Evolutionary conservation across 1,139 yeast species (phyloP).

Genomic region (Arxiozyma slooffiae): DNA sequence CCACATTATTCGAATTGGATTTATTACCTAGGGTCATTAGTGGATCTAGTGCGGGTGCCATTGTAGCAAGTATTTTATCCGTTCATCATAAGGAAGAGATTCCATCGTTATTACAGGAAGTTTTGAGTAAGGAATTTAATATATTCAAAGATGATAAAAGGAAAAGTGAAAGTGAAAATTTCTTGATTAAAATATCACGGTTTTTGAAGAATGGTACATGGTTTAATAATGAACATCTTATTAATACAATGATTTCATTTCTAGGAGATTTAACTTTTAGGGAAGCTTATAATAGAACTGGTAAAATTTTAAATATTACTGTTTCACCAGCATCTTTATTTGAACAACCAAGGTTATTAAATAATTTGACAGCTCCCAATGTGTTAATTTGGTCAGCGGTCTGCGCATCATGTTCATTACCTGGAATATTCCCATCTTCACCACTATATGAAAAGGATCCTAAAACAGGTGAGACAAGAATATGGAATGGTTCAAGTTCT

Average conservation of each 20-base stretch:
- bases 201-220: constrained; percentile 57
- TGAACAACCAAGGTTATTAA: constrained; percentile 74
- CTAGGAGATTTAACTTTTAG: constrained; percentile 88
- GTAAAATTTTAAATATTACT: constrained; percentile 74
- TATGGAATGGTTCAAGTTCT: constrained; percentile 70
- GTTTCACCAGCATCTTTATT: constrained; percentile 79
- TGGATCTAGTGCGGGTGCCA: constrained; percentile 98
- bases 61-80: constrained; percentile 80
- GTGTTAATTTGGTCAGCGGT: constrained; percentile 95
- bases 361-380: constrained; percentile 89
- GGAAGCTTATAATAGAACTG: constrained; percentile 85
- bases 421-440: constrained; percentile 81
- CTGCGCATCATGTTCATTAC: constrained; percentile 91
- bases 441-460: constrained; percentile 78
- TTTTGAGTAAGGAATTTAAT: constrained; percentile 52
- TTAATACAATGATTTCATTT: constrained; percentile 62
- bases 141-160: constrained; percentile 55
- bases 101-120: constrained; percentile 41
- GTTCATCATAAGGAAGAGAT: constrained; percentile 73
- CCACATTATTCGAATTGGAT: constrained; percentile 63
- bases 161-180: constrained; percentile 35
- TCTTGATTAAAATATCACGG: constrained; percentile 42
- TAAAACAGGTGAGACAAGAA: constrained; percentile 43
- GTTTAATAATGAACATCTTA: constrained; percentile 68
- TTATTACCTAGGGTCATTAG: constrained; percentile 79